Conservation (phyloP, 371 early-diverging fungal species). For the Parasitella parasitica region DNA sequence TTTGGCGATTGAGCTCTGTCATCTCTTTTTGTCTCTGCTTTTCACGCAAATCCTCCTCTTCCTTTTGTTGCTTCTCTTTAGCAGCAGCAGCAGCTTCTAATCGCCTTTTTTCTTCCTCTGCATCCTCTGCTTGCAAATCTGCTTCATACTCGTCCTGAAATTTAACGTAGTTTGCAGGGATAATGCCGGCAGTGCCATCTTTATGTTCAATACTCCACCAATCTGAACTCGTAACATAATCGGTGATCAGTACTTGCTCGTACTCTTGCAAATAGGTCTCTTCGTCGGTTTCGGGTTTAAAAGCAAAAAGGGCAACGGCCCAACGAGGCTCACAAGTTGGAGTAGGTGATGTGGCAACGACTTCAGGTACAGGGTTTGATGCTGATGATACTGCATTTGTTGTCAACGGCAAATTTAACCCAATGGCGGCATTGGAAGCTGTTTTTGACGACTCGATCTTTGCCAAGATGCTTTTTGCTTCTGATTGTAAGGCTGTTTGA, state of each 20-base stretch:
- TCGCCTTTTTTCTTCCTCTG: conserved; percentile 7
- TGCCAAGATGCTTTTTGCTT: conserved; percentile 63
- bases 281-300: conserved; percentile 69
- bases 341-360: conserved; percentile 19
- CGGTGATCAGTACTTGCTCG: conserved; percentile 71
- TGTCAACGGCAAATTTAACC: neutral
- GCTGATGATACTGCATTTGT: too few relatives aligned
- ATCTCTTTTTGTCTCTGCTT: conserved; percentile 15
- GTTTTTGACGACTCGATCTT: conserved; percentile 52
- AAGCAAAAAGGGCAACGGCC: conserved; percentile 77
- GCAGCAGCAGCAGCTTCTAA: conserved; percentile 10
- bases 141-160: conserved; percentile 37
- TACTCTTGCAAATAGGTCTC: conserved; percentile 71
- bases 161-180: conserved; percentile 56
- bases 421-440: neutral
- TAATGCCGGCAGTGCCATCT: conserved; percentile 46
- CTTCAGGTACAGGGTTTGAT: neutral
- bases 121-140: neutral
- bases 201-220: conserved; percentile 65
- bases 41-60: conserved; percentile 6
- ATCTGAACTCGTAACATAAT: conserved; percentile 64
- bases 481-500: conserved; percentile 60
- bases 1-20: conserved; percentile 4
- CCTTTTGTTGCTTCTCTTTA: conserved; percentile 16
- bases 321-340: conserved; percentile 41